These are phyloP conservation scores for Tolypocladium tropicale DNA, from an alignment of 2,329 filamentous ascomycete genomes.

Conservation along the genomic window DNA sequence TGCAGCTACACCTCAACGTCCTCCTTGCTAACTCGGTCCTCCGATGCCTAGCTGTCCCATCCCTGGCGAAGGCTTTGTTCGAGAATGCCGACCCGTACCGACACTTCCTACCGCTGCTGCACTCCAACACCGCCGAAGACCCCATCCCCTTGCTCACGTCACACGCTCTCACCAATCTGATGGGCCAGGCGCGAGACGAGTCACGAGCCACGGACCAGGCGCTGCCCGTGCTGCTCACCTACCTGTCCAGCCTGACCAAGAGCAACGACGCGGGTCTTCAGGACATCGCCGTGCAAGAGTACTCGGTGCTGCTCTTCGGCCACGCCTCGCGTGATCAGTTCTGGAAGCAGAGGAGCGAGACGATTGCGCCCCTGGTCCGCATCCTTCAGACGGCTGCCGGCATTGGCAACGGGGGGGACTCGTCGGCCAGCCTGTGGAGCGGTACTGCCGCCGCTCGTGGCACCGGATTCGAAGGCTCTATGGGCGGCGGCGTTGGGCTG, in stretches of 20 bases:
- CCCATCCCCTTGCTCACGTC: constrained; percentile 84
- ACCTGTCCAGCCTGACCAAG: constrained; percentile 75
- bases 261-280: constrained; percentile 82
- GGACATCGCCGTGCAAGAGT: constrained; percentile 89
- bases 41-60: constrained; percentile 57
- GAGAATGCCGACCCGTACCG: constrained; percentile 69
- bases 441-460: constrained; percentile 41
- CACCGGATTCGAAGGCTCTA: constrained; percentile 49
- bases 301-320: constrained; percentile 73
- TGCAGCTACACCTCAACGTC: background rate
- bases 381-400: constrained; percentile 73
- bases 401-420: constrained; percentile 54
- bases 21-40: background rate
- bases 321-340: constrained; percentile 68
- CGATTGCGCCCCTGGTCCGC: constrained; percentile 68
- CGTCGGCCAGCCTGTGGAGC: constrained; percentile 52
- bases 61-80: constrained; percentile 66
- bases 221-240: constrained; percentile 73
- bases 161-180: constrained; percentile 71
- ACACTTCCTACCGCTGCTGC: constrained; percentile 76
- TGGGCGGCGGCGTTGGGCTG: constrained; percentile 77
- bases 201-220: constrained; percentile 61
- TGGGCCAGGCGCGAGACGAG: constrained; percentile 56
- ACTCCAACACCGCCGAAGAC: constrained; percentile 64
- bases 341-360: constrained; percentile 85